phyloP scores from a whole-genome alignment of 2,329 filamentous ascomycete species.

The Macrophomina phaseolina region DNA sequence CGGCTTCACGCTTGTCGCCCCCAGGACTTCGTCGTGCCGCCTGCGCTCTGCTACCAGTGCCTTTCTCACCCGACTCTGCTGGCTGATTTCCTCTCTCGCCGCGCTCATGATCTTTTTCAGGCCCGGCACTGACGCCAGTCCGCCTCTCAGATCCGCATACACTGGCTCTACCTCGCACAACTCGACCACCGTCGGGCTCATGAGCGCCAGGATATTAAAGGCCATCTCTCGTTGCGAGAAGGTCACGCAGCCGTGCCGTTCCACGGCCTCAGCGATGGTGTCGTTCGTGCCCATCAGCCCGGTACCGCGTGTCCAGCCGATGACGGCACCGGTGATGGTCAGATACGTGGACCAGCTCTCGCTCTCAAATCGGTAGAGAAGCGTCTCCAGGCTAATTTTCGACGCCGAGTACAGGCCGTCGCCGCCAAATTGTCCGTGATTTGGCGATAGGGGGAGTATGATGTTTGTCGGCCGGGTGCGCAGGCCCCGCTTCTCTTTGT shows the following conservation, averaged over 20 bases:
- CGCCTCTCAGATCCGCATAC: slow-evolving; percentile 49
- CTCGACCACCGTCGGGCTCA: slow-evolving; percentile 37
- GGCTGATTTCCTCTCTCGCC: too few species aligned
- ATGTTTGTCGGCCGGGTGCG: slow-evolving; percentile 53
- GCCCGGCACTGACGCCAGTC: too few species aligned
- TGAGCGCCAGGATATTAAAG: slow-evolving; percentile 45
- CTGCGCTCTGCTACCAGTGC: too few species aligned
- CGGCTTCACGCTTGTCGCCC: too few species aligned
- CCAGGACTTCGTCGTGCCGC: slow-evolving; percentile 30
- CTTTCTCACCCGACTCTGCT: too few species aligned
- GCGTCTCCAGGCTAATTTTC: slow-evolving; percentile 93
- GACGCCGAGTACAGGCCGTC: slow-evolving; percentile 98
- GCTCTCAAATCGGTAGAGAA: slow-evolving; percentile 98
- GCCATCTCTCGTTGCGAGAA: slow-evolving; percentile 53
- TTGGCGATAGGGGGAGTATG: slow-evolving; percentile 92
- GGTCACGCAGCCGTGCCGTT: slow-evolving; percentile 46
- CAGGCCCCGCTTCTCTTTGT: slow-evolving; percentile 38
- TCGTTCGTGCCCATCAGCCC: slow-evolving; percentile 53
- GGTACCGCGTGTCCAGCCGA: slow-evolving; percentile 93
- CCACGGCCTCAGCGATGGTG: slow-evolving; percentile 46
- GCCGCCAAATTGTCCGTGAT: slow-evolving; percentile 97
- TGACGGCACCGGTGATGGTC: slow-evolving; percentile 96
- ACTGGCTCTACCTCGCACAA: slow-evolving; percentile 44
- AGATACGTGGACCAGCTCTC: slow-evolving; percentile 98
- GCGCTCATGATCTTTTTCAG: too few species aligned